phyloP scores from a whole-genome alignment of 2,329 filamentous ascomycete species.

The Keithomyces neogunnii region DNA sequence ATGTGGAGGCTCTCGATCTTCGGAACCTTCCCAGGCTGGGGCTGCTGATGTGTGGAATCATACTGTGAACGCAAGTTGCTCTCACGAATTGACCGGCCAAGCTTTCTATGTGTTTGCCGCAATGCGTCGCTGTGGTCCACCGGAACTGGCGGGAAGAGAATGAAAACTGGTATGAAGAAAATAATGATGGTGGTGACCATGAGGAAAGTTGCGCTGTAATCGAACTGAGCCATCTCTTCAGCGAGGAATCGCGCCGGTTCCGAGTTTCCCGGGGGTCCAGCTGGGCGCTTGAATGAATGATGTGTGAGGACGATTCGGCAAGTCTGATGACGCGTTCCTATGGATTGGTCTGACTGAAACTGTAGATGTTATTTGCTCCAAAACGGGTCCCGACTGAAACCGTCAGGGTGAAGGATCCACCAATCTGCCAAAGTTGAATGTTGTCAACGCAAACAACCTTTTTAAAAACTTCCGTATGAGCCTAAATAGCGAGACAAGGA shows the following conservation, averaged over 20 bases:
- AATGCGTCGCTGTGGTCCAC: constrained; percentile 45
- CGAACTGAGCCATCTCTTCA: constrained; percentile 16
- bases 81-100: constrained; percentile 31
- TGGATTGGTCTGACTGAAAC: no score
- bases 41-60: constrained; percentile 11
- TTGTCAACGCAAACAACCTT: no score
- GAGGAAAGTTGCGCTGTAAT: constrained; percentile 27
- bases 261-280: no score
- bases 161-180: constrained; percentile 44
- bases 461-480: no score
- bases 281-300: no score
- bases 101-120: constrained; percentile 42
- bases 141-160: constrained; percentile 46
- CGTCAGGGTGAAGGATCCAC: background rate
- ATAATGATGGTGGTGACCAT: constrained; percentile 36
- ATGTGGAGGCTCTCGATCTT: constrained; percentile 59
- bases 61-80: constrained; percentile 27
- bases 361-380: no score
- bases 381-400: background rate
- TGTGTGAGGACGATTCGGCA: no score
- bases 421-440: background rate
- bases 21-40: constrained; percentile 13
- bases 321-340: no score
- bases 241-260: background rate
- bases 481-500: no score